A percentile compares a stretch with the other conserved stretches of the same genome.
These are phyloP conservation scores for Phytomonas sp. DNA, from an alignment of 208 protist species.

Conservation along the genomic window DNA sequence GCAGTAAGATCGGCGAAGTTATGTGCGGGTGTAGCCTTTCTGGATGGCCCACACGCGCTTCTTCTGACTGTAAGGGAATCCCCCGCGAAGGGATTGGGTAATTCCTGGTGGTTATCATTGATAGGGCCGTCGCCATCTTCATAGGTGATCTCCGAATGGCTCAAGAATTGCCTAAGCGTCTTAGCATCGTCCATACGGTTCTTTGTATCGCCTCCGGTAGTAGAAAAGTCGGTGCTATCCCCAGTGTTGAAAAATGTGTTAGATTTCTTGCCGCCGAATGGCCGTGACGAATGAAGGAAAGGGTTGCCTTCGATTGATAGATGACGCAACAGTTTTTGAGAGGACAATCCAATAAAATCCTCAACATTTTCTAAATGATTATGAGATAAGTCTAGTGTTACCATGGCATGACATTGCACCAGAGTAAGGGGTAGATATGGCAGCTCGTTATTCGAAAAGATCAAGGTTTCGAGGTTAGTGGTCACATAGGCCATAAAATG, in stretches of 20 bases:
- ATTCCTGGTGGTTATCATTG: background rate
- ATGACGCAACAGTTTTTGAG: conserved; percentile 15
- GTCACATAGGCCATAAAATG: conserved; percentile 41
- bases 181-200: background rate
- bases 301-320: conserved; percentile 7
- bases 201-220: background rate
- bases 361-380: conserved; percentile 34
- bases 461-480: conserved; percentile 39
- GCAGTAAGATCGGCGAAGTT: background rate
- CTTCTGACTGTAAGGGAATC: background rate
- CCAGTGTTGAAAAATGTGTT: background rate
- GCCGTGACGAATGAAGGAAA: conserved; percentile 23
- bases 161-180: background rate
- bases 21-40: background rate
- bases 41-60: background rate
- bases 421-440: conserved; percentile 23
- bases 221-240: background rate
- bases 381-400: conserved; percentile 25
- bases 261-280: conserved; percentile 4
- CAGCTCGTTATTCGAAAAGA: conserved; percentile 49
- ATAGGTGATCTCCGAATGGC: background rate
- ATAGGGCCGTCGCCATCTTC: background rate
- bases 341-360: conserved; percentile 16
- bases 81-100: background rate
- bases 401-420: conserved; percentile 23